Evolutionary conservation across 2,329 filamentous ascomycete genomes (phyloP), one percentile per base, ranked within the genome.

Genomic region (Fusarium continuum): DNA sequence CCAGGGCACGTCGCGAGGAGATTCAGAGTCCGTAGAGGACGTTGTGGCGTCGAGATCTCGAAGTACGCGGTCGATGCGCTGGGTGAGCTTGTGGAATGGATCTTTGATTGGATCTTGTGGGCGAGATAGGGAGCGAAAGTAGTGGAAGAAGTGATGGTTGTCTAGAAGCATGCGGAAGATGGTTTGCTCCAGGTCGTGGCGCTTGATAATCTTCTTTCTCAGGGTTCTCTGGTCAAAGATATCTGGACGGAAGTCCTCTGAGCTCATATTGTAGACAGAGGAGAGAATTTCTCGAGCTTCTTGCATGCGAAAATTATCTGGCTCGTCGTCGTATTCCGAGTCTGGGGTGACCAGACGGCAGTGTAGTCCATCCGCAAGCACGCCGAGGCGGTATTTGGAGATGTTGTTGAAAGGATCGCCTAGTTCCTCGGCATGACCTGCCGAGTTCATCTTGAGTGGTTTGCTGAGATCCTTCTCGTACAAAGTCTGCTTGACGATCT

Each of bases 141-240:
- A 82, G 46, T 82, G 75, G 68, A 86, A 84, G 73, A 86, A 81
- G 34, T 81, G 79, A 69, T 83, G 77, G 65, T 85, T 85, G 59
- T 80, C 77, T 19, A 85, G 74, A 14, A 86, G 76, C 73, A 86
- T 83, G 46, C 80, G 80, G 59, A 83, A 80, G 13, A 87, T 70
- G 4, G 83, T 84, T 38, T 76, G 75, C 61, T 83, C 81, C 2
- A 85, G 74, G 55, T 85, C 82, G 44, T 77, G 74, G 9, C 76
- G 75, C 55, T 78, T 77, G 45, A 82, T 67, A 9, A 79, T 71
- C n/a, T 73, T 73, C 52, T 71, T 75, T 13, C 73, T 73, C 2
- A 49, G 54, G 4, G 65, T 55, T 14, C 70, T 68, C 17, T 67
- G 55, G 22, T 74, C 62, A 55, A 81, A 81, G 39, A 85, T 76